Evolutionary conservation across 2,329 filamentous ascomycete genomes (phyloP), one percentile per base, ranked within the genome.

Genomic region (Penicillium sp.): DNA sequence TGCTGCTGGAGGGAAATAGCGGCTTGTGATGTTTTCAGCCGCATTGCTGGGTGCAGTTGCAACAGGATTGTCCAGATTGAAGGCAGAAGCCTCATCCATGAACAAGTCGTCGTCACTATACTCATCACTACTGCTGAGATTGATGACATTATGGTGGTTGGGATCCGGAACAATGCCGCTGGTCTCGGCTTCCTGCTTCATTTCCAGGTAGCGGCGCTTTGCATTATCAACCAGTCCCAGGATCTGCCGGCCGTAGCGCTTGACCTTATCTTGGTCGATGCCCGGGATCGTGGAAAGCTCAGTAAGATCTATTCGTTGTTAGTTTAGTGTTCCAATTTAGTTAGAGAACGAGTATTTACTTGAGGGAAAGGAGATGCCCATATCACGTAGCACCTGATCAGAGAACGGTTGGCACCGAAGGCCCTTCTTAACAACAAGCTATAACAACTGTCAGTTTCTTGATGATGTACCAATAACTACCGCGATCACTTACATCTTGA

Each of bases 91-190:
- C 38, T 69, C 62, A 39, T 71, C 67, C 20, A 63, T 61, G 26
- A 74, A 70, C 24, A 72, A 59, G 46, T 72, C 71, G 29, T 69
- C 68, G 55, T 69, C 70, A 59, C 63, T 69, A 54, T 70, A 72
- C 31, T 79, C 76, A 34, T 78, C 74, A 42, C 74, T 68, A 55
- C 74, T 76, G 46, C 72, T 75, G 50, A 77, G 69, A 51, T 73
- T 74, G 58, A 78, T 72, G 49, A 76, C 76, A 58, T 77, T 79
- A 53, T 75, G 74, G 49, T 79, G 77, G 40, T 79, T 77, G 10
- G 72, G 75, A 59, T 77, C 75, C 24, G 72, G 73, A 22, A 77
- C 70, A 67, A 74, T 64, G 38, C 80, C 80, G 60, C 85, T 82
- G 2, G 78, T 79, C 31, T 76, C 66, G 5, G 72, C 72, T 20